Evolutionary conservation across 495 filamentous ascomycete genomes (phyloP), one percentile per base, ranked within the genome.

Genomic region (Lasiosphaeriaceae sp.): DNA sequence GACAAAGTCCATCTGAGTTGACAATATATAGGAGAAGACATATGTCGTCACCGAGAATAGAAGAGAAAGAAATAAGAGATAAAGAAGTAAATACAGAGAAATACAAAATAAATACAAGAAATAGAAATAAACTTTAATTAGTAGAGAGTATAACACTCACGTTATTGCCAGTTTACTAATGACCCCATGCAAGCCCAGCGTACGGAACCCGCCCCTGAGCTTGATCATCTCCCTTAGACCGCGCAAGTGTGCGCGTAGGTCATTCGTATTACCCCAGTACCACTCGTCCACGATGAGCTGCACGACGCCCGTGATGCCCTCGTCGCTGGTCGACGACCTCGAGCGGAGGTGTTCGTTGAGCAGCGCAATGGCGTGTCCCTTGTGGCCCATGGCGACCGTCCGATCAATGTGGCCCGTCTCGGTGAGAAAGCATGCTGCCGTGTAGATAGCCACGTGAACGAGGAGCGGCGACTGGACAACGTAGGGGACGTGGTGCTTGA

Each of bases 261-360:
- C 64, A 12, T 61, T 45, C 3, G 58, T 47, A 19, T 69, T 65
- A 8, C 72, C 72, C 72, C 72, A 74, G 43, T 66, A 71, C 69
- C 71, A 74, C 55, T 73, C 71, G 19, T 69, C 65, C 8, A 72
- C 54, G 37, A 71, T 66, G 44, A 74, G 61, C 61, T 74, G 70
- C 9, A 71, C 51, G 9, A 73, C 68, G 5, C 67, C 71, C 2
- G 69, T 57, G 35, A 74, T 68, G 19, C 61, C 66, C 45, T 72
- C 71, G 54, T 74, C 72, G 49, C 61, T 66, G 1, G 72, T 56
- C 5, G 66, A 58, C n/a, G 51, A 37, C 24, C 60, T 58, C 17
- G 69, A 70, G 19, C 58, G 59, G 14, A 74, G 59, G 24, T 73
- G 67, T 26, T 72, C 65, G 60, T 74, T 73, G 21, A 74, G 56